Conservation (phyloP, 306 rosid species). For the Astragalus membranaceus region DNA sequence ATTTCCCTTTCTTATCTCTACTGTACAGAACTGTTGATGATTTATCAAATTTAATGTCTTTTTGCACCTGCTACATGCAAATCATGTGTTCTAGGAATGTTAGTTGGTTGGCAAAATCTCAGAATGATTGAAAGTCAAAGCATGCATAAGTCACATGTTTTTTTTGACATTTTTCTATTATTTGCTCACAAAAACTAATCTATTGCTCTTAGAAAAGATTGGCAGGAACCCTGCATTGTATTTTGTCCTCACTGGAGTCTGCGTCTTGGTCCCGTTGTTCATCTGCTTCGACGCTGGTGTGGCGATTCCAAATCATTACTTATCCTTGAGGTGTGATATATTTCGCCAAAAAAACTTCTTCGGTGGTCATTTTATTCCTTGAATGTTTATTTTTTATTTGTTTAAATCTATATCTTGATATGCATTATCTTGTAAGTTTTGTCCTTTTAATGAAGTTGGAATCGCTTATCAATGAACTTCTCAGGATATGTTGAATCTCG, state of each 20-base stretch:
- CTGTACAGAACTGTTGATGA: background rate
- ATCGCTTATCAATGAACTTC: too few species aligned
- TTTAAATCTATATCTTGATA: too few species aligned
- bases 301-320: conserved; percentile 73
- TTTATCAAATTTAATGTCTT: too few species aligned
- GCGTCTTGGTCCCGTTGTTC: conserved; percentile 85
- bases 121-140: background rate
- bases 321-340: too few species aligned
- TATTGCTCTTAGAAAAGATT: conserved; percentile 45
- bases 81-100: background rate
- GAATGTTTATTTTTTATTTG: too few species aligned
- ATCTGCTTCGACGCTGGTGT: conserved; percentile 71
- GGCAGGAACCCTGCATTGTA: conserved; percentile 88
- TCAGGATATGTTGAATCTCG: too few species aligned
- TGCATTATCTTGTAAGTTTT: too few species aligned
- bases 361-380: too few species aligned
- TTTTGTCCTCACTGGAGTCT: conserved; percentile 83
- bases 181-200: too few species aligned
- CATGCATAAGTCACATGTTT: background rate
- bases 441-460: too few species aligned
- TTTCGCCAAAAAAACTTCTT: too few species aligned
- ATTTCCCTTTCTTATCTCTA: background rate
- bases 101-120: background rate
- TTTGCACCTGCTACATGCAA: too few species aligned
- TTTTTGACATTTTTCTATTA: background rate